Evolutionary conservation across 192 early-diverging fungal species (phyloP).

Genomic region (Coemansia sp.): DNA sequence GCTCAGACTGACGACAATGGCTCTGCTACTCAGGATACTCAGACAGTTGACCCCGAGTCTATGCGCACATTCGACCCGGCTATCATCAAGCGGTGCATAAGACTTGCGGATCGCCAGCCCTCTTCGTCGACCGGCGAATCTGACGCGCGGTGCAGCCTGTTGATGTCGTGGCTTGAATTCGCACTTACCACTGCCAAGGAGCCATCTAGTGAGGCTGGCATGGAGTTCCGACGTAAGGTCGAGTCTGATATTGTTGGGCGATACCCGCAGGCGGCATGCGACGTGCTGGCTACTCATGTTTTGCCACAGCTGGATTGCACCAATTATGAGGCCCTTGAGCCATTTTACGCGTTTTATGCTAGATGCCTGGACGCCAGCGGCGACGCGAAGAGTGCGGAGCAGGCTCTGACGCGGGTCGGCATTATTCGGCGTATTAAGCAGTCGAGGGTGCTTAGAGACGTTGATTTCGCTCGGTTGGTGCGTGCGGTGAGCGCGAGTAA

Average conservation of each 20-base stretch:
- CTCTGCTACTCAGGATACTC: background rate
- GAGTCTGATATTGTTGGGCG: slow-evolving; percentile 19
- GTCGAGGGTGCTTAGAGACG: background rate
- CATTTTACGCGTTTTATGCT: slow-evolving; percentile 26
- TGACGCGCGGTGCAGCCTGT: slow-evolving; percentile 11
- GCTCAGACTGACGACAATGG: background rate
- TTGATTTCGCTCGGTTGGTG: background rate
- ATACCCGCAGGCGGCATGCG: slow-evolving; percentile 11
- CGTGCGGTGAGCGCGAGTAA: background rate
- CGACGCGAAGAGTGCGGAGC: background rate
- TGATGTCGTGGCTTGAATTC: slow-evolving; percentile 47
- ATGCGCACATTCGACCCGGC: slow-evolving; percentile 45
- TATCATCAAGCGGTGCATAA: slow-evolving; percentile 36
- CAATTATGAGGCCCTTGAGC: slow-evolving; percentile 8
- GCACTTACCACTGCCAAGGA: slow-evolving; percentile 23
- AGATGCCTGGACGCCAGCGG: background rate
- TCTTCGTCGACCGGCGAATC: background rate
- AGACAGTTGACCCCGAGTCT: slow-evolving; percentile 5
- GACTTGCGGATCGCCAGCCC: background rate
- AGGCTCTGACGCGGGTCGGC: slow-evolving; percentile 17
- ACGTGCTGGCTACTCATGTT: slow-evolving; percentile 4
- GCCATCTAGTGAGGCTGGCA: background rate
- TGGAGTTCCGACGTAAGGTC: slow-evolving; percentile 10
- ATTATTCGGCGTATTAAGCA: slow-evolving; percentile 11
- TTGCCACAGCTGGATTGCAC: slow-evolving; percentile 28